These are phyloP conservation scores for Galerina sulciceps DNA, from an alignment of 768 basidiomycete species.

Conservation along the genomic window DNA sequence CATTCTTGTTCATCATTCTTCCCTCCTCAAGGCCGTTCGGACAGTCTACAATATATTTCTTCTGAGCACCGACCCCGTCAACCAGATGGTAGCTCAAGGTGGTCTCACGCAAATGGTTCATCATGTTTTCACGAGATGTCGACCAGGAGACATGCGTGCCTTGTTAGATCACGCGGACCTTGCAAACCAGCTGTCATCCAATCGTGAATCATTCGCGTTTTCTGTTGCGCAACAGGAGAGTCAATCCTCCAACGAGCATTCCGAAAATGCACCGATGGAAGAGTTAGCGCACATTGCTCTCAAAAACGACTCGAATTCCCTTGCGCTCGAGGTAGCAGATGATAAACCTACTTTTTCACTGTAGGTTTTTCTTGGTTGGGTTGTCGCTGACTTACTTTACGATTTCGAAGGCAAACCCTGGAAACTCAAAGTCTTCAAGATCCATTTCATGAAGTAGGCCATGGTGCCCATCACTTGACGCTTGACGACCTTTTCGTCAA, in stretches of 20 bases:
- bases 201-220: slow-evolving; percentile 16
- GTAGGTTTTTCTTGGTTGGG: slow-evolving; percentile 14
- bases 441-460: slow-evolving; percentile 31
- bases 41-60: slow-evolving; percentile 99
- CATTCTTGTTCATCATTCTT: slow-evolving; percentile 92
- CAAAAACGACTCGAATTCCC: neutral
- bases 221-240: neutral
- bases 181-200: slow-evolving; percentile 17
- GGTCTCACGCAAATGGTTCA: slow-evolving; percentile 98
- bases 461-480: slow-evolving; percentile 53
- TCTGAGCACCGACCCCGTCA: slow-evolving; percentile 85
- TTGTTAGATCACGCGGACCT: slow-evolving; percentile 9
- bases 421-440: slow-evolving; percentile 40
- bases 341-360: slow-evolving; percentile 22
- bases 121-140: slow-evolving; percentile 89
- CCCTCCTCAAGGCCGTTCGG: slow-evolving; percentile 92
- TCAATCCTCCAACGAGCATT: neutral
- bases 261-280: neutral
- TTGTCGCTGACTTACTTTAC: slow-evolving; percentile 3
- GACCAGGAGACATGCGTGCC: slow-evolving; percentile 33
- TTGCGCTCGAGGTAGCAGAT: slow-evolving; percentile 4
- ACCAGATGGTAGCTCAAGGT: slow-evolving; percentile 98
- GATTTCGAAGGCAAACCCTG: slow-evolving; percentile 34
- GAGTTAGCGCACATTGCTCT: neutral
- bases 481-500: slow-evolving; percentile 93